Conservation (phyloP, 441 rosid species). For the Jatropha multifida region DNA sequence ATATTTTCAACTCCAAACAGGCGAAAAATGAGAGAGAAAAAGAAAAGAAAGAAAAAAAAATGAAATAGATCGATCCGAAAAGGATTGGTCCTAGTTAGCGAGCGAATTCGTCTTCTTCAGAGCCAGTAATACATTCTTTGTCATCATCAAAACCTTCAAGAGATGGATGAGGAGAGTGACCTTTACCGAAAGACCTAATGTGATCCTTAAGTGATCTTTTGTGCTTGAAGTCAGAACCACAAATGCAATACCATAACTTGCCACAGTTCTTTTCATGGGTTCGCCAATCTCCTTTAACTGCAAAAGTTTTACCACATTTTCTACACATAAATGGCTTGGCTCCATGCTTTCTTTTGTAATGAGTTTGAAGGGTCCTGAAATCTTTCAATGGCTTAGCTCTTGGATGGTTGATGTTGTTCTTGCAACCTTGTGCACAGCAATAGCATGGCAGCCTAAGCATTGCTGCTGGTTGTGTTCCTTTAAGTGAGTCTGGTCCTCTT, state of each 20-base stretch:
- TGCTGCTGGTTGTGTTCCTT: conserved; percentile 72
- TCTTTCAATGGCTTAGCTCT: conserved; percentile 72
- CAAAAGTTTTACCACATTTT: conserved; percentile 55
- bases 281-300: conserved; percentile 74
- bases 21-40: neutral
- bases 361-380: conserved; percentile 72
- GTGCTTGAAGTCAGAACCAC: conserved; percentile 64
- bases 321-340: conserved; percentile 54
- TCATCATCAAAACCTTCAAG: conserved; percentile 78
- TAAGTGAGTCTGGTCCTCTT: conserved; percentile 66
- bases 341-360: conserved; percentile 73
- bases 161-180: conserved; percentile 68
- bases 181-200: conserved; percentile 50
- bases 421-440: conserved; percentile 67
- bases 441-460: conserved; percentile 76
- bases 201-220: conserved; percentile 67
- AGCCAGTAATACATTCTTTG: conserved; percentile 72
- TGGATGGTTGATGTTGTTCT: conserved; percentile 76
- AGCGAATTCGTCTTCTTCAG: conserved; percentile 45
- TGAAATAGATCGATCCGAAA: neutral
- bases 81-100: conserved; percentile 2
- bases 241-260: conserved; percentile 64
- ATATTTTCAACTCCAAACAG: conserved; percentile 12
- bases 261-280: conserved; percentile 83
- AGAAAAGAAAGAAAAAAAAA: too few relatives aligned